These are phyloP conservation scores for Hysterium pulicare DNA, from an alignment of 2,329 filamentous ascomycete species.

Conservation along the genomic window DNA sequence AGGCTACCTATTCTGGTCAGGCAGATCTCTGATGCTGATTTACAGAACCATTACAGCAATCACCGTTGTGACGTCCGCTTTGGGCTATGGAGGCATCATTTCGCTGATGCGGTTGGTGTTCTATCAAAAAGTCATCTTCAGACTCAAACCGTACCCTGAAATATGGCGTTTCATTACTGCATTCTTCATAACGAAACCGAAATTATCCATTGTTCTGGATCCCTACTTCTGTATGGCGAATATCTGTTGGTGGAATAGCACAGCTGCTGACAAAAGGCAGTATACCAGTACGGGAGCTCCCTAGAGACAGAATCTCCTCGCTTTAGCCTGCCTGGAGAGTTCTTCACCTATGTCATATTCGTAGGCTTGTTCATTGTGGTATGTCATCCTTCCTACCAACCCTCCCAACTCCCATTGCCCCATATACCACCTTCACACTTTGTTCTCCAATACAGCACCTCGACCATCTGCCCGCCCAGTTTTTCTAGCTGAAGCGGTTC, in stretches of 20 bases:
- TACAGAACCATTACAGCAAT: slow-evolving; percentile 65
- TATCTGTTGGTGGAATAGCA: neutral
- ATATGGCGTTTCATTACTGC: slow-evolving; percentile 58
- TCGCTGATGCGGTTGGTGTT: slow-evolving; percentile 54
- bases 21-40: slow-evolving; percentile 45
- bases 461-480: slow-evolving; percentile 56
- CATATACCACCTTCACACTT: slow-evolving; percentile 14
- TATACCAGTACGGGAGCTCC: slow-evolving; percentile 73
- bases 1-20: neutral
- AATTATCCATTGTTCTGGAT: slow-evolving; percentile 63
- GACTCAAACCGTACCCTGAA: slow-evolving; percentile 51
- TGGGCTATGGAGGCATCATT: slow-evolving; percentile 58
- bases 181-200: slow-evolving; percentile 57
- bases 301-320: slow-evolving; percentile 70
- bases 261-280: slow-evolving; percentile 40
- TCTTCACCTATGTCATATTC: slow-evolving; percentile 77
- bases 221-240: slow-evolving; percentile 63
- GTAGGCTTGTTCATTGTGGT: slow-evolving; percentile 71
- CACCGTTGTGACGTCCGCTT: slow-evolving; percentile 60
- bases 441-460: slow-evolving; percentile 47
- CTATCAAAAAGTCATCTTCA: slow-evolving; percentile 52
- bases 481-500: slow-evolving; percentile 53
- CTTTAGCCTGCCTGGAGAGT: slow-evolving; percentile 72
- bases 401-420: slow-evolving; percentile 21
- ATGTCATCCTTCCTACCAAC: slow-evolving; percentile 49